Conservation (phyloP, 2,329 filamentous ascomycete species). For the Elsinoe ampelina region DNA sequence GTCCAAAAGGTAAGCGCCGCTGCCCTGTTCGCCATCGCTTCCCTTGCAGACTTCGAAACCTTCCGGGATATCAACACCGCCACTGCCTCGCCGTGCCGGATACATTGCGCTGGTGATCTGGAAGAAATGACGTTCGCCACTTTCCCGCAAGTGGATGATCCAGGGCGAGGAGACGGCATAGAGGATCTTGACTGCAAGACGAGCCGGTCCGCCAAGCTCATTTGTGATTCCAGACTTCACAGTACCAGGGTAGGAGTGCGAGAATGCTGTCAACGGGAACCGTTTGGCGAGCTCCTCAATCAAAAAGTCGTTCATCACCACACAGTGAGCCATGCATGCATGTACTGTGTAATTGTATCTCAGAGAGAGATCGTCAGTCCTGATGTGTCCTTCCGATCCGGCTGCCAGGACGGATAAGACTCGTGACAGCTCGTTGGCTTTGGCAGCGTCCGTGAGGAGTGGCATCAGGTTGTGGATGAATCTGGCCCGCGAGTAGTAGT, state of each 20-base stretch:
- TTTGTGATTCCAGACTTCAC: slow-evolving; percentile 39
- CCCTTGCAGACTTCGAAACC: slow-evolving; percentile 24
- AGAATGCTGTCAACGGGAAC: slow-evolving; percentile 40
- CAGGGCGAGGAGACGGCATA: slow-evolving; percentile 31
- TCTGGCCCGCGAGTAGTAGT: slow-evolving; percentile 50
- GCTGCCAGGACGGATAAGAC: slow-evolving; percentile 48
- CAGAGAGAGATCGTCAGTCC: slow-evolving; percentile 38
- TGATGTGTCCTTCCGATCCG: slow-evolving; percentile 44
- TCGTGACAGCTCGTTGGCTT: slow-evolving; percentile 36
- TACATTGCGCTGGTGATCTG: slow-evolving; percentile 30
- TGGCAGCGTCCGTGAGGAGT: slow-evolving; percentile 37
- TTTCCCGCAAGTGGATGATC: slow-evolving; percentile 33
- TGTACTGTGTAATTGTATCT: slow-evolving; percentile 31
- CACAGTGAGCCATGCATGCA: slow-evolving; percentile 32
- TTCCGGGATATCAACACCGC: slow-evolving; percentile 24
- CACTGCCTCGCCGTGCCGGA: slow-evolving; percentile 20
- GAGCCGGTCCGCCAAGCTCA: slow-evolving; percentile 26
- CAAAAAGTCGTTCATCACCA: slow-evolving; percentile 43
- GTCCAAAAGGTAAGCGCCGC: slow-evolving; percentile 31
- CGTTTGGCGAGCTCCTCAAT: slow-evolving; percentile 41
- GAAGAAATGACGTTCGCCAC: slow-evolving; percentile 39
- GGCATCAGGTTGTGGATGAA: slow-evolving; percentile 51
- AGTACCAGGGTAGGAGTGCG: slow-evolving; percentile 41
- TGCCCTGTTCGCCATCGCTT: slow-evolving; percentile 25
- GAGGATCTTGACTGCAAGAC: slow-evolving; percentile 26